phyloP scores from a whole-genome alignment of 2,329 filamentous ascomycete genomes.

The Diaporthe helianthi region DNA sequence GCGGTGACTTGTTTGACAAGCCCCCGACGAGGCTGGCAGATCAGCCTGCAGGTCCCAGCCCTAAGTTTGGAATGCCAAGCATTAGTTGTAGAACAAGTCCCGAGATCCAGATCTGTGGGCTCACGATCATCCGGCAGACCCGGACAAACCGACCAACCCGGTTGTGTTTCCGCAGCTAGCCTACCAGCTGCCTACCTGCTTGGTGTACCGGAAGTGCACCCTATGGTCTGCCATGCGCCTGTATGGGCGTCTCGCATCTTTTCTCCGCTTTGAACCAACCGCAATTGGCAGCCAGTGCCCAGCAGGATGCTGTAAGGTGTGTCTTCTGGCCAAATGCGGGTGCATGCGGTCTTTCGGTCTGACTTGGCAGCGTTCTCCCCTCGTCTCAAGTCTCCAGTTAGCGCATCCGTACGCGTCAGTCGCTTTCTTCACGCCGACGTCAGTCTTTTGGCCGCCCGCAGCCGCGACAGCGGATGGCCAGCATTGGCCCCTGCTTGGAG shows the following conservation, averaged over 20 bases:
- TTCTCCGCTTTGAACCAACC: conserved; percentile 14
- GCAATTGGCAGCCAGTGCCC: conserved; percentile 13
- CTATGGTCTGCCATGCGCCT: conserved; percentile 4
- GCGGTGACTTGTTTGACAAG: conserved; percentile 17
- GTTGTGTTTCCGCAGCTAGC: not conserved
- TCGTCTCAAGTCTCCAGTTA: conserved; percentile 24
- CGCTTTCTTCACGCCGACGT: conserved; percentile 5
- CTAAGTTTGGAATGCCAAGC: conserved; percentile 24
- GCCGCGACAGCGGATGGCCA: conserved; percentile 10
- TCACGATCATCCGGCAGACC: conserved; percentile 20
- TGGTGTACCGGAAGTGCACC: conserved; percentile 7
- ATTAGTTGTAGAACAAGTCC: conserved; percentile 5
- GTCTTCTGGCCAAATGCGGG: not conserved
- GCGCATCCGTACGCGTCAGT: conserved; percentile 13
- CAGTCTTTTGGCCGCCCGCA: conserved; percentile 16
- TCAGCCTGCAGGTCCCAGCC: conserved; percentile 26
- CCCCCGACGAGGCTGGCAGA: not conserved
- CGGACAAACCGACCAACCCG: conserved; percentile 4
- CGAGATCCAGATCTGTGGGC: conserved; percentile 26
- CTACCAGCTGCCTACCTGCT: no score
- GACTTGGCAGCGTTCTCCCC: conserved; percentile 18
- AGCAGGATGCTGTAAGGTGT: conserved; percentile 6
- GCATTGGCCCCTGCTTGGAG: conserved; percentile 1
- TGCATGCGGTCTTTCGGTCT: not conserved
- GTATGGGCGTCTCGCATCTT: conserved; percentile 2